phyloP scores from a whole-genome alignment of 257 asterid genomes.

The Capsicum rhomboideum region DNA sequence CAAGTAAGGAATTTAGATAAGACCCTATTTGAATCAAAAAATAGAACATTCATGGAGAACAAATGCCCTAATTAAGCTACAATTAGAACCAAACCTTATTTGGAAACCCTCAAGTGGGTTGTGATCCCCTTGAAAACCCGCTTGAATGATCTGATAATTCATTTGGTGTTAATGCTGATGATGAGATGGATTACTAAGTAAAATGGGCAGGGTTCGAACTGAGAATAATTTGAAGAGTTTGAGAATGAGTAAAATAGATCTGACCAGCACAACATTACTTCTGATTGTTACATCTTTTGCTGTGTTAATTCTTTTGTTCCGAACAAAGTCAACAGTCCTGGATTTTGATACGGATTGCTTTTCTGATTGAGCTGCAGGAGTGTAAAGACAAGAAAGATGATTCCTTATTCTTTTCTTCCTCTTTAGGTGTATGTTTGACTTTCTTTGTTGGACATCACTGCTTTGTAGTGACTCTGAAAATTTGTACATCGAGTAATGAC shows the following conservation, averaged over 20 bases:
- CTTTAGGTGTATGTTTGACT: not conserved
- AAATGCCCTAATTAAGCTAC: not conserved
- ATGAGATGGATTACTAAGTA: not conserved
- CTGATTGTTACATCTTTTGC: not conserved
- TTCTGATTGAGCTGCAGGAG: not conserved
- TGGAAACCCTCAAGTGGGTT: not conserved
- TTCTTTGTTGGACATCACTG: not conserved
- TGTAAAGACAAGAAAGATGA: not conserved
- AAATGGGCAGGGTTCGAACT: not conserved
- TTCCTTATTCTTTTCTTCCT: not conserved
- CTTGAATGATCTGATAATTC: not conserved
- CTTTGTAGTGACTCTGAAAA: not conserved
- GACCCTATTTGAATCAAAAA: not conserved
- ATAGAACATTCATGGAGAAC: not conserved
- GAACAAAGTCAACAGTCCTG: not conserved
- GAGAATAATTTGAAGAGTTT: not conserved
- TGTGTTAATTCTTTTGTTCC: not conserved
- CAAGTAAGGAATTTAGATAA: not conserved
- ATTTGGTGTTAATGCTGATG: not conserved
- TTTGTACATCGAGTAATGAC: constrained; percentile 17
- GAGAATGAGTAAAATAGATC: not conserved
- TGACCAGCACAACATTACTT: not conserved
- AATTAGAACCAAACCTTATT: not conserved
- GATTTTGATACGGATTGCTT: not conserved
- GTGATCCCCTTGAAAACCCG: not conserved